Evolutionary conservation across 805 yeast genomes (phyloP), one percentile per base, ranked within the genome.

Genomic region (Barnettozyma wickerhamii): DNA sequence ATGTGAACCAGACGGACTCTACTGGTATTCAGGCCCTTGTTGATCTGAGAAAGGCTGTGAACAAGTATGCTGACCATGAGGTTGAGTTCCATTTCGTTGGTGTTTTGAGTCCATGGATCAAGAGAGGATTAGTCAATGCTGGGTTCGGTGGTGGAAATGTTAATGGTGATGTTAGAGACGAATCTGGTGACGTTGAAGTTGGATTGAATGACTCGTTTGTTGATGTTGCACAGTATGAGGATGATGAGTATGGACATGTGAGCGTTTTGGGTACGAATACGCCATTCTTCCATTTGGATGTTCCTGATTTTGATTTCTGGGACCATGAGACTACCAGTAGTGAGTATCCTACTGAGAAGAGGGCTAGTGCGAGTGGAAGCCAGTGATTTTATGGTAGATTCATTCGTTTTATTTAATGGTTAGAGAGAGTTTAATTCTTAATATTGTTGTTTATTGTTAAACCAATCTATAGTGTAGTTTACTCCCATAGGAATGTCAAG

Each of bases 11-110:
- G 34, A 68, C 81, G 30, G 97, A 90, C 60, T 72, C 86, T 7
- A 85, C 96, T 0, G 82, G 90, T 13, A 67, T 88, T 27, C 95
- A 87, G 63, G 71, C 82, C 3, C 68, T 90, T 42, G 77, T 81
- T 37, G 97, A 90, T 59, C 68, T 86, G 52, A 73, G 84, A 49
- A 81, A 80, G 51, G 79, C 88, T 13, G 62, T 88, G 35, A 79
- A 80, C 62, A 72, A 68, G 42, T 86, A 84, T 55, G 83, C 93
- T 14, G 90, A 86, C 57, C 69, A 83, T 43, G 88, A 84, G 50
- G 90, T 88, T 43, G 96, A 90, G 63, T 81, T 82, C 65, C 97
- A 90, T 63, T 89, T 90, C 60, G 77, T 85, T 10, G 95, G 96
- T 19, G 77, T 90, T 24, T 65, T 84, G 33, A 80, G 84, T 41